Evolutionary conservation across 306 rosid genomes (phyloP), one percentile per base, ranked within the genome.

Genomic region (Oxytropis ochrocephala): DNA sequence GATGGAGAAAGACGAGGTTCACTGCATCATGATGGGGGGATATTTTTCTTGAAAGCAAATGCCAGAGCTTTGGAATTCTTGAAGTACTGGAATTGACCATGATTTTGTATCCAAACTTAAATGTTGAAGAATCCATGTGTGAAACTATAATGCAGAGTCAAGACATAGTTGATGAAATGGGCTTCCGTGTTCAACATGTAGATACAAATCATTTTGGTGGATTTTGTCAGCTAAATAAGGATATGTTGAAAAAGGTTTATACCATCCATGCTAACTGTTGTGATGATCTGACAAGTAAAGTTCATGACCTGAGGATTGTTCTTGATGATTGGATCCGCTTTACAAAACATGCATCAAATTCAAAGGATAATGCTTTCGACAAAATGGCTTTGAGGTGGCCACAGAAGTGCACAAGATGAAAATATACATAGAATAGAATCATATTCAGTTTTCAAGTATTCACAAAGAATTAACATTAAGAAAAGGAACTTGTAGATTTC

Each of bases 211-310:
- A 68, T 56, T 85, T 83, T 42, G 84, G 84, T 13, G 85, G 85
- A 58, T 81, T 88, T 75, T 81, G 88, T 74, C 75, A 75, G 44
- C 57, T 58, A 24, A 72, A 52, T 54, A 56, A 54, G 51, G 44
- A 81, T 38, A 59, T n/a, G 42, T 30, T 74, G 30, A 58, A 61
- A n/a, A 48, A 61, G 11, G 82, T 60, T 50, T 58, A 62, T 76
- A 81, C 84, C 48, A 67, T 82, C 67, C 88, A 80, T 52, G 83
- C 86, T 49, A 83, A 79, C 69, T 87, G 90, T 56, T 83, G 90
- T 55, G 78, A 79, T 11, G 78, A 69, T 60, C 55, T 76, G 16
- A 69, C 52, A 70, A 81, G 79, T 49, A 87, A 85, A 70, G 85
- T 83, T 55, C 76, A 85, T 56, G 94, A 88, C 60, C 70, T 79